These are phyloP conservation scores for Carex myosuroides DNA, from an alignment of 176 grass and related monocot species.

Conservation along the genomic window DNA sequence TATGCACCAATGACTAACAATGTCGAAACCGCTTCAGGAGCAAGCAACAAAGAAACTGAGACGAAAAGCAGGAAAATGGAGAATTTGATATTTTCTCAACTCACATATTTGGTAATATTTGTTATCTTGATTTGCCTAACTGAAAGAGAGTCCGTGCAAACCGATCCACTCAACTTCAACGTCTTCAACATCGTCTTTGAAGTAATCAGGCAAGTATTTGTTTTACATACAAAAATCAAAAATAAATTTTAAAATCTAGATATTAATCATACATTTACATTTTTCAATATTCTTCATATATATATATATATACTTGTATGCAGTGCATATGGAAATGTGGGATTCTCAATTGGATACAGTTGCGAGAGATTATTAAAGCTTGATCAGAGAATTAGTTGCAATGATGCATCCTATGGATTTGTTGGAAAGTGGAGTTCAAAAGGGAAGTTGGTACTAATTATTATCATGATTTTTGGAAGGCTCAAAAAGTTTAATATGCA, in stretches of 20 bases:
- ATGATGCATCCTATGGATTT: slow-evolving; percentile 59
- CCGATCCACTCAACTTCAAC: slow-evolving; percentile 66
- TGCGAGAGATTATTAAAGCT: slow-evolving; percentile 41
- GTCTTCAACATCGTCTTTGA: slow-evolving; percentile 78
- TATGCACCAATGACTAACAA: slow-evolving; percentile 22
- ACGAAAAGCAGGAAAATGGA: slow-evolving; percentile 28
- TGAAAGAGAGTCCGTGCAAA: slow-evolving; percentile 31
- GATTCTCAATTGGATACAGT: slow-evolving; percentile 64
- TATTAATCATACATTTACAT: background rate
- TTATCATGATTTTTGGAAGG: slow-evolving; percentile 79
- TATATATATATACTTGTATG: background rate
- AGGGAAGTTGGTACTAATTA: slow-evolving; percentile 61
- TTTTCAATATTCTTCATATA: background rate
- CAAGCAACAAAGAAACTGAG: slow-evolving; percentile 18
- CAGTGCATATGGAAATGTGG: slow-evolving; percentile 72
- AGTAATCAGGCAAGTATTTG: slow-evolving; percentile 50
- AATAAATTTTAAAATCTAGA: background rate
- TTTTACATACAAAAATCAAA: background rate
- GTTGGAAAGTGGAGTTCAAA: slow-evolving; percentile 56
- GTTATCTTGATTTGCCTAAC: slow-evolving; percentile 55
- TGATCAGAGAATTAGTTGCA: slow-evolving; percentile 30
- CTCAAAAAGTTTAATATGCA: slow-evolving; percentile 56
- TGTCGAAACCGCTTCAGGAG: slow-evolving; percentile 1
- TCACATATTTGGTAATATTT: slow-evolving; percentile 53
- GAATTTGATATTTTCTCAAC: slow-evolving; percentile 55